phyloP scores from a whole-genome alignment of 768 basidiomycete genomes.

The Kondoa malvinella region DNA sequence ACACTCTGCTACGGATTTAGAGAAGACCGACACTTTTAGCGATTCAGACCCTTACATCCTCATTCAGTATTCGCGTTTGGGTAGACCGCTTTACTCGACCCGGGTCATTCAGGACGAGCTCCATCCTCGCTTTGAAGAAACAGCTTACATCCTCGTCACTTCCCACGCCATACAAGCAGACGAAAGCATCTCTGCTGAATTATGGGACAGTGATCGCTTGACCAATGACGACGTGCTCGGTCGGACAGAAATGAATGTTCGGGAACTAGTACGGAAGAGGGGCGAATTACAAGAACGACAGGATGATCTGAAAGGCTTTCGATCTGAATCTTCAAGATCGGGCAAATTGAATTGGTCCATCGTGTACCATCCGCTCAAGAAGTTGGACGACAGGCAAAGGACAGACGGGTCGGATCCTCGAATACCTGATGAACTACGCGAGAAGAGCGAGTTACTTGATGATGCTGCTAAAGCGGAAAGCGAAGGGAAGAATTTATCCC shows the following conservation, averaged over 20 bases:
- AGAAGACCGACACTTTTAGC: conserved; percentile 41
- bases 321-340: neutral
- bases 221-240: conserved; percentile 1
- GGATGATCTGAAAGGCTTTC: neutral
- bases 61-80: conserved; percentile 30
- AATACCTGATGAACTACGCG: conserved; percentile 28
- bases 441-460: conserved; percentile 26
- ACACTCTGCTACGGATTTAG: conserved; percentile 33
- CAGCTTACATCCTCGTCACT: conserved; percentile 44
- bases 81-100: conserved; percentile 50
- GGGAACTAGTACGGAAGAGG: neutral
- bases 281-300: neutral
- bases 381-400: conserved; percentile 36
- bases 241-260: neutral
- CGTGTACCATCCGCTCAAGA: conserved; percentile 41
- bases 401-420: conserved; percentile 31
- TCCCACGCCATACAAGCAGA: conserved; percentile 49
- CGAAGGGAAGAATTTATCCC: neutral
- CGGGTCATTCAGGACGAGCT: conserved; percentile 39
- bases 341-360: conserved; percentile 29
- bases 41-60: conserved; percentile 15
- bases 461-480: neutral
- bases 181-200: conserved; percentile 47
- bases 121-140: conserved; percentile 54
- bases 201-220: conserved; percentile 53